phyloP scores from a whole-genome alignment of 345 rosid genomes.

The Moricandia moricandioides region DNA sequence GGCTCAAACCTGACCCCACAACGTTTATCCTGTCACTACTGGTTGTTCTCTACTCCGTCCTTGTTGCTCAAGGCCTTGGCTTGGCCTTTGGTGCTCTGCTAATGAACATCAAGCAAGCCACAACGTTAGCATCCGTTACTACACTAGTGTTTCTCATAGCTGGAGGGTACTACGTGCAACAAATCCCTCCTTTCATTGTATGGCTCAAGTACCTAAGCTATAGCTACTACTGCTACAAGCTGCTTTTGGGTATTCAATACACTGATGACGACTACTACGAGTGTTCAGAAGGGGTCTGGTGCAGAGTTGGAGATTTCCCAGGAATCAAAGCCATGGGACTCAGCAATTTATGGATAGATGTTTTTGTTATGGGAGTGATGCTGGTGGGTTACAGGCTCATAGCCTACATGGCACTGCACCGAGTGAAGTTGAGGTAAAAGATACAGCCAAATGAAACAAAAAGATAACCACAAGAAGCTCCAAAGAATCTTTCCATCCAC shows the following conservation, averaged over 20 bases:
- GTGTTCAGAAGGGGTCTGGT: constrained; percentile 66
- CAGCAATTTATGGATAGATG: constrained; percentile 75
- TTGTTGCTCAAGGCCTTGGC: constrained; percentile 93
- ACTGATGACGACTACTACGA: constrained; percentile 65
- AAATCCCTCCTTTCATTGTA: constrained; percentile 85
- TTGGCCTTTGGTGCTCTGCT: constrained; percentile 92
- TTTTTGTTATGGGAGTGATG: constrained; percentile 82
- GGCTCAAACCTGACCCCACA: constrained; percentile 76
- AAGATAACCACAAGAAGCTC: constrained; percentile 23
- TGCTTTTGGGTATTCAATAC: constrained; percentile 95
- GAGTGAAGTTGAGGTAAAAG: constrained; percentile 58
- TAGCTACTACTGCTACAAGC: constrained; percentile 94
- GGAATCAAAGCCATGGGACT: constrained; percentile 82
- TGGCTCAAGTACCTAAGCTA: constrained; percentile 98
- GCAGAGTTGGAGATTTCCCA: constrained; percentile 83
- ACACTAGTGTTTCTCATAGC: constrained; percentile 93
- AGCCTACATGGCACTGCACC: constrained; percentile 79
- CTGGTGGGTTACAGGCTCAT: constrained; percentile 79
- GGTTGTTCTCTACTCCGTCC: constrained; percentile 84
- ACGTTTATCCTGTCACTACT: constrained; percentile 83
- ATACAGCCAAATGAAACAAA: background rate
- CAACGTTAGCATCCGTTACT: constrained; percentile 91
- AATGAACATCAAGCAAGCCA: constrained; percentile 96
- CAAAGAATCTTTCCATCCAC: constrained; percentile 36
- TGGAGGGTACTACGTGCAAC: constrained; percentile 93